Conservation (phyloP, 2,329 filamentous ascomycete genomes). For the Penicillium nordicum region DNA sequence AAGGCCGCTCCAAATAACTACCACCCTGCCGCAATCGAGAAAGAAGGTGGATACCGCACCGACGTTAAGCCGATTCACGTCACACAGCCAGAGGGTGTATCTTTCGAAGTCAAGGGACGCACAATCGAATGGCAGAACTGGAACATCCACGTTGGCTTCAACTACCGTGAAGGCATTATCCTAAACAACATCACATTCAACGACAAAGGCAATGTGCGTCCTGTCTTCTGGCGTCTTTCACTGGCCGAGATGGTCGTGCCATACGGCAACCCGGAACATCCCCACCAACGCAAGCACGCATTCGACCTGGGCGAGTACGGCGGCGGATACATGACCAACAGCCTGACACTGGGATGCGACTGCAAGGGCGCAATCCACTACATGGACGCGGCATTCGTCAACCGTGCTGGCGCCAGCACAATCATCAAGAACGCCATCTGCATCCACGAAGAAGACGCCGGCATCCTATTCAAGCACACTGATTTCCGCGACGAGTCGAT, state of each 20-base stretch:
- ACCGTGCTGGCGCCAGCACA: slow-evolving; percentile 67
- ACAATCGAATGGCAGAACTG: slow-evolving; percentile 88
- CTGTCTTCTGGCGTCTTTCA: slow-evolving; percentile 84
- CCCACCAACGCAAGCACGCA: slow-evolving; percentile 49
- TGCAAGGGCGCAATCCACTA: slow-evolving; percentile 70
- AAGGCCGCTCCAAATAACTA: slow-evolving; percentile 75
- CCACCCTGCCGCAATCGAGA: slow-evolving; percentile 67
- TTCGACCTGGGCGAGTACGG: slow-evolving; percentile 49
- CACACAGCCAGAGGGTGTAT: slow-evolving; percentile 83
- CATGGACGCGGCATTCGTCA: slow-evolving; percentile 81
- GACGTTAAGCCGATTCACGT: slow-evolving; percentile 85
- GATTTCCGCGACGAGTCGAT: slow-evolving; percentile 89
- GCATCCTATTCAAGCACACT: slow-evolving; percentile 90
- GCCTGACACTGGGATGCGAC: slow-evolving; percentile 45
- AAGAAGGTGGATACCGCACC: slow-evolving; percentile 69
- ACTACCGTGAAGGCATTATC: slow-evolving; percentile 88
- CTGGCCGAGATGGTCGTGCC: slow-evolving; percentile 93
- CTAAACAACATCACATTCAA: slow-evolving; percentile 87
- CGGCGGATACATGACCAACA: slow-evolving; percentile 50
- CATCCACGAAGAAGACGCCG: slow-evolving; percentile 89
- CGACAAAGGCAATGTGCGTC: slow-evolving; percentile 72
- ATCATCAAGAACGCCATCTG: slow-evolving; percentile 93
- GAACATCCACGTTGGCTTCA: slow-evolving; percentile 90
- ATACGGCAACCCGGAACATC: slow-evolving; percentile 53
- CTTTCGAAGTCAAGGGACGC: slow-evolving; percentile 72